Evolutionary conservation across 2,329 filamentous ascomycete genomes (phyloP).

Genomic region (Lachnellula occidentalis): DNA sequence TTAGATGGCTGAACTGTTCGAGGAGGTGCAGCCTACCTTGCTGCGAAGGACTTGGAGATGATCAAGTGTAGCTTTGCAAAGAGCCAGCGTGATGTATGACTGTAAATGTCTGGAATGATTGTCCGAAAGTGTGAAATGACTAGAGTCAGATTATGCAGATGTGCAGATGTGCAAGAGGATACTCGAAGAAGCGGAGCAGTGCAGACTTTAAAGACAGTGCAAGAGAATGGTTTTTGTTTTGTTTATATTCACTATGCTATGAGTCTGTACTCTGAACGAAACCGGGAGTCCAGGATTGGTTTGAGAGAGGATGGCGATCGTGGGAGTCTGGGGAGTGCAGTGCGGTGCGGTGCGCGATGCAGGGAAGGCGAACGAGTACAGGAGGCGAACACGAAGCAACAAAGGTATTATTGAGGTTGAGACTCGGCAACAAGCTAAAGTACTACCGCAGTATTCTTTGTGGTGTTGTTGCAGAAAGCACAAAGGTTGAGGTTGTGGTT

Average conservation of each 20-base stretch:
- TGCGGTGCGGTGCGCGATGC: background rate
- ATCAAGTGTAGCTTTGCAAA: conserved; percentile 23
- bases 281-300: conserved; percentile 10
- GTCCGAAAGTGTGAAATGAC: conserved; percentile 17
- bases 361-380: background rate
- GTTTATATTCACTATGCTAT: conserved; percentile 46
- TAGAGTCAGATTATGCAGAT: conserved; percentile 28
- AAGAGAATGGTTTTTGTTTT: conserved; percentile 34
- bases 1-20: conserved; percentile 17
- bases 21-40: conserved; percentile 28
- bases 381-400: background rate
- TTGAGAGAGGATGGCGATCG: conserved; percentile 7
- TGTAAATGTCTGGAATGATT: conserved; percentile 9
- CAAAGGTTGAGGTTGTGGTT: background rate
- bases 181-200: conserved; percentile 29
- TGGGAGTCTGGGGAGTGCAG: conserved; percentile 2
- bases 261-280: conserved; percentile 32
- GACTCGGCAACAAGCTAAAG: background rate
- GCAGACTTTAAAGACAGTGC: conserved; percentile 30
- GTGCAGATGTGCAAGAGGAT: conserved; percentile 20
- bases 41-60: conserved; percentile 22
- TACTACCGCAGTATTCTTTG: background rate
- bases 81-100: conserved; percentile 15
- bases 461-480: background rate
- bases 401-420: background rate